Conservation (phyloP, 805 yeast species). For the Clavispora phyllophila region DNA sequence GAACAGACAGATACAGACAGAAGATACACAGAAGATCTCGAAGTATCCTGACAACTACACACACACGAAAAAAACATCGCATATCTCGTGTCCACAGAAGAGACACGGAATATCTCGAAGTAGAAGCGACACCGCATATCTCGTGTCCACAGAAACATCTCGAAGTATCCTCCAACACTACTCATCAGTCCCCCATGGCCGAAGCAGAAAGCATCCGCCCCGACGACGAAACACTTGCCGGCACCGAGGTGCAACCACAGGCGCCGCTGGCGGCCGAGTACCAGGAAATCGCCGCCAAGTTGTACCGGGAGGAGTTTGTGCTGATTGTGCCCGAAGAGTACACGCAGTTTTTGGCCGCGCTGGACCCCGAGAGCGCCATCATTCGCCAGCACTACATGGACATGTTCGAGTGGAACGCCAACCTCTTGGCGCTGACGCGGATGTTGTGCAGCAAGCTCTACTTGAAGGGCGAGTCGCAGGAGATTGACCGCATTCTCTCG, state of each 20-base stretch:
- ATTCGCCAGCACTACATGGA: slow-evolving; percentile 44
- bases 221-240: not conserved
- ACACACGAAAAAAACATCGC: no score
- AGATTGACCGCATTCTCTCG: slow-evolving; percentile 68
- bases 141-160: no score
- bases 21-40: no score
- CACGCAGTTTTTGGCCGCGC: slow-evolving; percentile 40
- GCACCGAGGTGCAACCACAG: not conserved
- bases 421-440: slow-evolving; percentile 54
- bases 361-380: slow-evolving; percentile 40
- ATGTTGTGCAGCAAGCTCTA: slow-evolving; percentile 60
- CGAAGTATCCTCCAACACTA: no score
- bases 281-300: slow-evolving; percentile 30
- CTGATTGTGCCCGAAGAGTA: slow-evolving; percentile 42
- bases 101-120: no score
- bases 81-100: no score
- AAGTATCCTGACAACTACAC: no score
- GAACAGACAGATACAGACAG: no score
- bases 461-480: slow-evolving; percentile 78
- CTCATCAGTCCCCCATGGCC: not conserved
- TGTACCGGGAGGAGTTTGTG: slow-evolving; percentile 37
- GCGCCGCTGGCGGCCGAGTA: slow-evolving; percentile 15
- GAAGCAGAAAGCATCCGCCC: not conserved
- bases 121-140: no score
- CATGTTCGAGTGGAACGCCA: slow-evolving; percentile 42